Percentiles rank a stretch among this genome's conserved stretches.
Evolutionary conservation across 805 yeast species (phyloP).

Genomic region (Saturnispora diversa): DNA sequence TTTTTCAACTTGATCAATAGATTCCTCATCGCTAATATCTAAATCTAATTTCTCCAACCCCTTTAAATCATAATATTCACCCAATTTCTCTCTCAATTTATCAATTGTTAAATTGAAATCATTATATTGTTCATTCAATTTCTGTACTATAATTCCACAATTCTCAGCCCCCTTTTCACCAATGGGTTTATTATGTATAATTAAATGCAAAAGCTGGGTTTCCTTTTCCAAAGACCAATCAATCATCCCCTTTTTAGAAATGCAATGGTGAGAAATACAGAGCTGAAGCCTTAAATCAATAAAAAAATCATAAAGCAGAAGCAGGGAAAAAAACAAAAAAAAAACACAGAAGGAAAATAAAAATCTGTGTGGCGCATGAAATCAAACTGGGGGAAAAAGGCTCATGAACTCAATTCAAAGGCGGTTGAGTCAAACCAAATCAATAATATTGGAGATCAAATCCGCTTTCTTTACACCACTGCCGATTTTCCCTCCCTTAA

Average conservation of each 20-base stretch:
- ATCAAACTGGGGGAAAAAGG: no score
- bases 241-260: constrained; percentile 4
- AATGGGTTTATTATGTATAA: constrained; percentile 27
- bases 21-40: constrained; percentile 9
- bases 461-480: constrained; percentile 36
- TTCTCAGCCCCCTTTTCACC: constrained; percentile 18
- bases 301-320: no score
- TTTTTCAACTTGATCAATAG: background rate
- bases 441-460: constrained; percentile 35
- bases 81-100: constrained; percentile 17
- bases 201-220: constrained; percentile 18
- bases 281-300: no score
- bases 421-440: constrained; percentile 19
- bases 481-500: constrained; percentile 30
- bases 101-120: constrained; percentile 11
- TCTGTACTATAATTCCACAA: constrained; percentile 14
- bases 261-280: no score
- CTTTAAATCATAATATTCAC: constrained; percentile 23
- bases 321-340: no score
- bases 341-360: no score
- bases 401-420: no score
- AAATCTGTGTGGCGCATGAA: no score
- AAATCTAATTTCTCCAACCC: constrained; percentile 23
- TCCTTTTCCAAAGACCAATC: constrained; percentile 23
- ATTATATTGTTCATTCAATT: constrained; percentile 19